Conservation (phyloP, 1,139 yeast genomes). For the Candida anutae region DNA sequence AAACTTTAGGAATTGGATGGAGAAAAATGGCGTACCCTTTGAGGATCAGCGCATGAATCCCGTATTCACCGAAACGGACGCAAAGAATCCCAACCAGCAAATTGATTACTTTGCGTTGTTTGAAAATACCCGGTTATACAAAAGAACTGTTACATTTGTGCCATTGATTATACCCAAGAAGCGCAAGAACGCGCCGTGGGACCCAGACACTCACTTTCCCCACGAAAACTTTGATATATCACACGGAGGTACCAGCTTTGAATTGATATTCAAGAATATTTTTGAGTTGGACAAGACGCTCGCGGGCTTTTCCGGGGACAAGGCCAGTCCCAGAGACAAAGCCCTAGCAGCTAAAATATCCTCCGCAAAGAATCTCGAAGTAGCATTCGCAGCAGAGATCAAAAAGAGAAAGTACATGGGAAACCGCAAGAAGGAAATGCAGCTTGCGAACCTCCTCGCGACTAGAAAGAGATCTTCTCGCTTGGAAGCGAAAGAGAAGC, state of each 20-base stretch:
- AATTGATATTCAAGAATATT: constrained; percentile 24
- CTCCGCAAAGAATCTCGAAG: constrained; percentile 15
- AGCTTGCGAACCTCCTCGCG: constrained; percentile 39
- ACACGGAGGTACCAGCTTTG: constrained; percentile 16
- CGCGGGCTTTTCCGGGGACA: constrained; percentile 10
- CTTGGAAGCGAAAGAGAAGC: constrained; percentile 39
- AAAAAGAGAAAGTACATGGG: constrained; percentile 35
- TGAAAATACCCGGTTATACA: constrained; percentile 39
- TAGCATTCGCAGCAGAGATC: constrained; percentile 14
- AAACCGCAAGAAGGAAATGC: constrained; percentile 40
- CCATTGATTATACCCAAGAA: constrained; percentile 33
- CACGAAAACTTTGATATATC: constrained; percentile 25
- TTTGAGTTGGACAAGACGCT: constrained; percentile 21
- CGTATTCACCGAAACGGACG: constrained; percentile 10
- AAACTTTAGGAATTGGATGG: constrained; percentile 37
- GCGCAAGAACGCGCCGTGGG: constrained; percentile 26
- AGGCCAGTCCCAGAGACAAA: constrained; percentile 12
- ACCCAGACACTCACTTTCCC: constrained; percentile 22
- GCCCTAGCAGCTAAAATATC: constrained; percentile 14
- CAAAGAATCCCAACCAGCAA: constrained; percentile 5
- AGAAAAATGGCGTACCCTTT: constrained; percentile 26
- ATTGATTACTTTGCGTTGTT: constrained; percentile 33
- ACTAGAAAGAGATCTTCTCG: constrained; percentile 24
- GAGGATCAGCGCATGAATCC: constrained; percentile 23
- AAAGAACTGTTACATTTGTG: constrained; percentile 25